Base-by-base conservation (phyloP, 106 monocot species). In the Cymbidium sinense region DNA sequence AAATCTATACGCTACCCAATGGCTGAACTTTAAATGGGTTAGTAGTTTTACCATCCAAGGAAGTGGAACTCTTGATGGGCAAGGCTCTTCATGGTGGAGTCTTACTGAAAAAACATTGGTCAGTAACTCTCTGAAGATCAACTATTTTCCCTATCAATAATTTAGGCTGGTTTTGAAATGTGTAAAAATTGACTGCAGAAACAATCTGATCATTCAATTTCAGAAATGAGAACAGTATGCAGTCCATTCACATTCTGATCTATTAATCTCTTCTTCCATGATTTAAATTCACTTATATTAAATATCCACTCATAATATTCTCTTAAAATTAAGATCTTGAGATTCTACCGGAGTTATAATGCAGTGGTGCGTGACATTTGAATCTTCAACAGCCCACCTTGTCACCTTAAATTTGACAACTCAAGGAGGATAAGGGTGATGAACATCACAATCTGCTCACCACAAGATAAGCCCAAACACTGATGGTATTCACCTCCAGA, bases 361-460 rank as follows among this genome's bases (percentile, higher is more conserved):
- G 39, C 85, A 21, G 74, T 65, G 4, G 81, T 88, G 41, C 79
- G 79, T n/a, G 43, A 70, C 39, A 80, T 88, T 35, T 52, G 12
- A 36, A 83, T 88, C 27, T 35, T 70, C 41, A 84, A 88, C 65
- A 88, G 88, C 75, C 88, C 88, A 58, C 80, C 69, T 31, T 84
- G 89, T 69, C 89, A 89, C 80, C 86, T 89, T 41, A 89, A 89
- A 39, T 89, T 89, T 70, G 89, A 89, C 78, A 87, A 64, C 70
- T 89, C 77, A 61, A 30, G 54, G 19, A 80, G 84, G 20, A 70
- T 89, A 37, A 78, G 28, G 20, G 86, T 91, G 20, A 75, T 73
- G 43, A 86, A 84, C 76, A 78, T 91, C 30, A 86, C 82, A 3
- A 81, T 91, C 35, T 80, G 61, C 61, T 82, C 91, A 9, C 84